Evolutionary conservation across 2,329 filamentous ascomycete genomes (phyloP).

Genomic region (Dactylellina parvicollis): DNA sequence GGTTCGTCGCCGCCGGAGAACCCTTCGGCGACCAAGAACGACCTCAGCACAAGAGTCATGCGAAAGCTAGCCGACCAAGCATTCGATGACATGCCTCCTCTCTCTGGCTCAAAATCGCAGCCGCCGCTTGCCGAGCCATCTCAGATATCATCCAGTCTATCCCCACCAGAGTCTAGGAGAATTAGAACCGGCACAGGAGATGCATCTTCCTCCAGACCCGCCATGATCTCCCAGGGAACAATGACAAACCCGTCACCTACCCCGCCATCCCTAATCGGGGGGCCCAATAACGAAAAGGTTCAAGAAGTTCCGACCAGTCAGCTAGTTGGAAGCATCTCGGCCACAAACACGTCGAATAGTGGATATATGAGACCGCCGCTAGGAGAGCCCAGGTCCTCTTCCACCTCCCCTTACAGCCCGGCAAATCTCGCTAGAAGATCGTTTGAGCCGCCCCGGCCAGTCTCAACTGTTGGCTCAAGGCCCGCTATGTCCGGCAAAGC

Average conservation of each 20-base stretch:
- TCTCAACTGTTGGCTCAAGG: slow-evolving; percentile 71
- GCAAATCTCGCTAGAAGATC: slow-evolving; percentile 75
- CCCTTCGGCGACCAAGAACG: slow-evolving; percentile 64
- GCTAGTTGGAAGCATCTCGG: slow-evolving; percentile 45
- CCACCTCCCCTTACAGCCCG: slow-evolving; percentile 72
- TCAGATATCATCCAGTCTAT: slow-evolving; percentile 7
- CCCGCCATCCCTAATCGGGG: slow-evolving; percentile 13
- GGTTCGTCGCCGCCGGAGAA: slow-evolving; percentile 63
- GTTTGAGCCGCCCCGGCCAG: slow-evolving; percentile 69
- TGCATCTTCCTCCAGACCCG: slow-evolving; percentile 64
- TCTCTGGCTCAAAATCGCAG: slow-evolving; percentile 35
- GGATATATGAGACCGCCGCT: slow-evolving; percentile 55
- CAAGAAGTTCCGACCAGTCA: slow-evolving; percentile 66
- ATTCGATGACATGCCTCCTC: slow-evolving; percentile 68
- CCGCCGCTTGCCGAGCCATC: slow-evolving; percentile 15
- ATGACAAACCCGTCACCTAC: slow-evolving; percentile 74
- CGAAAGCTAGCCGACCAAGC: slow-evolving; percentile 85
- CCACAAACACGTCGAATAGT: slow-evolving; percentile 26
- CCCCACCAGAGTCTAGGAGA: slow-evolving; percentile 58
- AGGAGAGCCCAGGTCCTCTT: slow-evolving; percentile 60
- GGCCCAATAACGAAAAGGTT: slow-evolving; percentile 63
- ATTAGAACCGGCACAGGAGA: slow-evolving; percentile 62
- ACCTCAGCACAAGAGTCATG: slow-evolving; percentile 73
- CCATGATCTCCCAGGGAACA: slow-evolving; percentile 77
- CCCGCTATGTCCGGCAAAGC: slow-evolving; percentile 62